Conservation (phyloP, 495 filamentous ascomycete species). For the Niebla homalea region DNA sequence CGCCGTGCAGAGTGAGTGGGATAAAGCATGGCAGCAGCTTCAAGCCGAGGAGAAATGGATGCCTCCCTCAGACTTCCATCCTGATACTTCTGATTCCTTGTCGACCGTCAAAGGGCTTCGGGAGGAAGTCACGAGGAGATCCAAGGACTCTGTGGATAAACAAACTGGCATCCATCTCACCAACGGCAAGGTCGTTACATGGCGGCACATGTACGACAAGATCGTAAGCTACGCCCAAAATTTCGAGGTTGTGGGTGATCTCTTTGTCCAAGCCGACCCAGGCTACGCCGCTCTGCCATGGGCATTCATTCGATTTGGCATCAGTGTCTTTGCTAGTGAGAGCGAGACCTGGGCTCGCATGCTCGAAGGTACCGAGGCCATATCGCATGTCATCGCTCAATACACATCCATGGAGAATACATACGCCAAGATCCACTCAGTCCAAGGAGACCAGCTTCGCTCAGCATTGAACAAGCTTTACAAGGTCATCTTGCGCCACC, state of each 20-base stretch:
- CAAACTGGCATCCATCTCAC: constrained; percentile 4
- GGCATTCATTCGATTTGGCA: constrained; percentile 10
- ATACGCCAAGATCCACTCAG: constrained; percentile 10
- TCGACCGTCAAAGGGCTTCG: background rate
- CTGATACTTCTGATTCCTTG: background rate
- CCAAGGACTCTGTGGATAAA: background rate
- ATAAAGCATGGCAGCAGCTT: constrained; percentile 11
- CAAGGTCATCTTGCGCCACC: constrained; percentile 6
- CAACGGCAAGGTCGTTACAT: background rate
- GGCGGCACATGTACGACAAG: constrained; percentile 9
- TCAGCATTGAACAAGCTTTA: constrained; percentile 8
- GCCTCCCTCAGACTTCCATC: constrained; percentile 5
- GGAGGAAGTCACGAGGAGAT: constrained; percentile 1
- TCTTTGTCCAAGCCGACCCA: constrained; percentile 12
- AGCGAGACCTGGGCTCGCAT: constrained; percentile 6
- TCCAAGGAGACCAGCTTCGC: background rate
- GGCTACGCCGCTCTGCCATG: constrained; percentile 11
- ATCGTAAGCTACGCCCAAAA: constrained; percentile 9
- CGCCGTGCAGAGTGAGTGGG: constrained; percentile 3
- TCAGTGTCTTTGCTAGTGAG: constrained; percentile 5
- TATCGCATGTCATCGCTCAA: constrained; percentile 4
- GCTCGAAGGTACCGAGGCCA: constrained; percentile 4
- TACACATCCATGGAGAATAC: constrained; percentile 9
- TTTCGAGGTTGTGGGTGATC: constrained; percentile 9
- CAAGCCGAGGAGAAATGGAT: background rate